Evolutionary conservation across 2,329 filamentous ascomycete species (phyloP).

Genomic region (Pseudopyricularia javanii): DNA sequence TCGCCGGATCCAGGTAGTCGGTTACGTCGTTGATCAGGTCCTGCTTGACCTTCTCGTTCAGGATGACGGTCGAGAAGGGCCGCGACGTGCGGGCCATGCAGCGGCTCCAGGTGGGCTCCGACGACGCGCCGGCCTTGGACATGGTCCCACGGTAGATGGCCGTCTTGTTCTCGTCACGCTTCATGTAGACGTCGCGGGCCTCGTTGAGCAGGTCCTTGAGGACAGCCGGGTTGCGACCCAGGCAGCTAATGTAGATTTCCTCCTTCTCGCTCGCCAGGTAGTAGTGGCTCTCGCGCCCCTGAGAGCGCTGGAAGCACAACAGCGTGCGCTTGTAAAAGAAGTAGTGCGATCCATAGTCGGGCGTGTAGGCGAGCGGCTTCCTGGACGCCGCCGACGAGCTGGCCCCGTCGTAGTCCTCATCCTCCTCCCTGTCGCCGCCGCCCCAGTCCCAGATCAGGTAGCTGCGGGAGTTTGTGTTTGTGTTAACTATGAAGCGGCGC

Average conservation of each 20-base stretch:
- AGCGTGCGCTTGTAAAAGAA: constrained; percentile 53
- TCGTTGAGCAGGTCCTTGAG: constrained; percentile 51
- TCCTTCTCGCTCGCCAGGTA: constrained; percentile 38
- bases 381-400: constrained; percentile 18
- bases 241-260: constrained; percentile 47
- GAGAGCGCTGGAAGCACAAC: constrained; percentile 42
- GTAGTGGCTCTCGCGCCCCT: constrained; percentile 30
- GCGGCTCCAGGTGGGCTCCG: constrained; percentile 44
- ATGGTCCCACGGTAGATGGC: constrained; percentile 49
- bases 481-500: constrained; percentile 53
- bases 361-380: constrained; percentile 49
- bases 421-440: constrained; percentile 32
- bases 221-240: constrained; percentile 46
- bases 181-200: constrained; percentile 39
- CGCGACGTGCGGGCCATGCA: constrained; percentile 45
- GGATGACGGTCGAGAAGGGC: constrained; percentile 21
- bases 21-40: constrained; percentile 56
- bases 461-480: constrained; percentile 40
- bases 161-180: constrained; percentile 49
- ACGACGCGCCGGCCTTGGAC: constrained; percentile 17
- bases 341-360: constrained; percentile 52
- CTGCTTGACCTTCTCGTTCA: constrained; percentile 35
- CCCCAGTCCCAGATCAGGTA: constrained; percentile 33
- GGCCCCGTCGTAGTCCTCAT: constrained; percentile 26
- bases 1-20: constrained; percentile 47